phyloP scores from a whole-genome alignment of 208 protist species.

The Lotmaria passim region DNA sequence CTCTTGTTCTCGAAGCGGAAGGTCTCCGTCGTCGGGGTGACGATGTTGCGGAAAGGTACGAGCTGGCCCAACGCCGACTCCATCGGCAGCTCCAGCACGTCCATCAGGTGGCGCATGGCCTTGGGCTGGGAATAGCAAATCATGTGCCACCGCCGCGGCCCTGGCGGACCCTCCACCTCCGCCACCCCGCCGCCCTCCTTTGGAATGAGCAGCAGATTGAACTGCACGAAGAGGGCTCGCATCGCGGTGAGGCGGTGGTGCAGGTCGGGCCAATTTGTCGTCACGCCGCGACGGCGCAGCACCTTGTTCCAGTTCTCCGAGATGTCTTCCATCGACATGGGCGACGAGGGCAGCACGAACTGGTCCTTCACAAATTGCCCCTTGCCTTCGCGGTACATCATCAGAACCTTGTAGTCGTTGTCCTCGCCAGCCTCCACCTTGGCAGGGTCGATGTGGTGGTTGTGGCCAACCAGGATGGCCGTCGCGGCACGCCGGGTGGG shows the following conservation, averaged over 20 bases:
- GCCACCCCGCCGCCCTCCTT: conserved; percentile 83
- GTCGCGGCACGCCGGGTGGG: conserved; percentile 78
- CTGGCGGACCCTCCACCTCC: conserved; percentile 88
- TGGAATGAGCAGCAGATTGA: conserved; percentile 83
- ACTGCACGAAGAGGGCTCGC: conserved; percentile 69
- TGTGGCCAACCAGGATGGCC: conserved; percentile 71
- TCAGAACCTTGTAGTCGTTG: conserved; percentile 91
- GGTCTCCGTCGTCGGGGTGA: conserved; percentile 80
- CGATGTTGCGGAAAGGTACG: conserved; percentile 73
- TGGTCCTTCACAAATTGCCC: conserved; percentile 80
- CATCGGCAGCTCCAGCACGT: conserved; percentile 89
- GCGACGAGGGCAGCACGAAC: conserved; percentile 78
- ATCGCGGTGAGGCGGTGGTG: conserved; percentile 79
- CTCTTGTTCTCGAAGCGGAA: conserved; percentile 86
- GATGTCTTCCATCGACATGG: conserved; percentile 69
- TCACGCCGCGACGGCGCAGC: conserved; percentile 72
- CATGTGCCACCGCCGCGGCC: conserved; percentile 78
- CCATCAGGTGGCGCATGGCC: conserved; percentile 75
- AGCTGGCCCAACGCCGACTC: conserved; percentile 72
- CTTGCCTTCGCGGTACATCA: conserved; percentile 84
- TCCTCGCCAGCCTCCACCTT: conserved; percentile 75
- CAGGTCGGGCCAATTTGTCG: conserved; percentile 69
- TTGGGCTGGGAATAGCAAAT: conserved; percentile 67
- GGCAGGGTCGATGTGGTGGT: conserved; percentile 61
- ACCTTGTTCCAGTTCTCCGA: conserved; percentile 80